phyloP scores from a whole-genome alignment of 345 rosid genomes.

The Zanthoxylum bungeanum region DNA sequence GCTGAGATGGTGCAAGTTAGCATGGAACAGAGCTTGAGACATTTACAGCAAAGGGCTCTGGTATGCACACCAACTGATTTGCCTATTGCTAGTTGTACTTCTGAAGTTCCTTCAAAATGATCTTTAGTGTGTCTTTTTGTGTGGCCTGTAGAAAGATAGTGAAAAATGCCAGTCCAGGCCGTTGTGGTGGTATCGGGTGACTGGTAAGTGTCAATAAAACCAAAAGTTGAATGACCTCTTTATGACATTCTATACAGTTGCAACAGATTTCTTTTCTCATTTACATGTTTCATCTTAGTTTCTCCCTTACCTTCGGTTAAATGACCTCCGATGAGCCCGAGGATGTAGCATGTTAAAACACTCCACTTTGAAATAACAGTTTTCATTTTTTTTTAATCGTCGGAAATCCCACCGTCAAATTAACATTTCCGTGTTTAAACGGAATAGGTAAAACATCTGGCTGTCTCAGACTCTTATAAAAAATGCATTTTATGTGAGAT shows the following conservation, averaged over 20 bases:
- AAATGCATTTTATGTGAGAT: no score
- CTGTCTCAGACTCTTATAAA: no score
- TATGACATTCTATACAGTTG: conserved; percentile 16
- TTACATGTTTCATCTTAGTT: background rate
- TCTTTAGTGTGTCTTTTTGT: background rate
- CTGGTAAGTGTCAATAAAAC: conserved; percentile 52
- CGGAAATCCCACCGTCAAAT: no score
- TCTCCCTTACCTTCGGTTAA: background rate
- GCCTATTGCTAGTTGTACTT: conserved; percentile 47
- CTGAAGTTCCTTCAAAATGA: conserved; percentile 54
- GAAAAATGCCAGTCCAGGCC: conserved; percentile 85
- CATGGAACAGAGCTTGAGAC: conserved; percentile 97
- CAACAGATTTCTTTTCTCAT: conserved; percentile 11
- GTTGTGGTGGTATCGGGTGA: conserved; percentile 59
- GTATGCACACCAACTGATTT: conserved; percentile 66
- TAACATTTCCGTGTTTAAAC: no score
- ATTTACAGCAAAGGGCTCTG: conserved; percentile 88
- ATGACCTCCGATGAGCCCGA: background rate
- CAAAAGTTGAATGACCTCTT: no score
- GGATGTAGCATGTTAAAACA: background rate
- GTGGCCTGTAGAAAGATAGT: conserved; percentile 28
- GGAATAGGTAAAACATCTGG: no score
- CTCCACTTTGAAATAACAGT: no score
- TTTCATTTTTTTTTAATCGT: no score
- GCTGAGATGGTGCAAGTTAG: conserved; percentile 98